Percentiles rank a stretch among this genome's conserved stretches.
Conservation (phyloP, 1,284 basidiomycete genomes). For the Hymenochaete sp. region DNA sequence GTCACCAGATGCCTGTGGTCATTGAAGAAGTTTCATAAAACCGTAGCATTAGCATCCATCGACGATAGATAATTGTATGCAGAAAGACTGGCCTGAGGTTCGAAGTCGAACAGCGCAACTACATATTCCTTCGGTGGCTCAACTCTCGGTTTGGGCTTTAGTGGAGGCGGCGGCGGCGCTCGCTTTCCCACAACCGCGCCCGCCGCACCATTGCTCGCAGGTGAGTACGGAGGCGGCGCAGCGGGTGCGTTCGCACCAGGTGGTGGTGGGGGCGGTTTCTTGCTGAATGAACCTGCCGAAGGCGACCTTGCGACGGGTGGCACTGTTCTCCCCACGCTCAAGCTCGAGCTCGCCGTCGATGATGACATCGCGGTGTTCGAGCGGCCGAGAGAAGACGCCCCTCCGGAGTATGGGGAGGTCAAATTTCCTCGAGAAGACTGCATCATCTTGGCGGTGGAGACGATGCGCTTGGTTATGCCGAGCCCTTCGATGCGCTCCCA, state of each 20-base stretch:
- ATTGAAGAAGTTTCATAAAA: background rate
- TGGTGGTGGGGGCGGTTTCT: constrained; percentile 34
- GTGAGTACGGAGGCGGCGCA: constrained; percentile 47
- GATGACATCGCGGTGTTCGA: constrained; percentile 27
- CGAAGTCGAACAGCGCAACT: constrained; percentile 92
- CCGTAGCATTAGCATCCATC: constrained; percentile 9
- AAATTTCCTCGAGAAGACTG: constrained; percentile 10
- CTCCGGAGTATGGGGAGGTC: background rate
- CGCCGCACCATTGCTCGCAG: constrained; percentile 33
- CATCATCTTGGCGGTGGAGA: constrained; percentile 47
- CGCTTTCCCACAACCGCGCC: constrained; percentile 58
- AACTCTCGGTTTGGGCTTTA: constrained; percentile 67
- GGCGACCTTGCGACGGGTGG: constrained; percentile 31
- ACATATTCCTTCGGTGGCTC: constrained; percentile 64
- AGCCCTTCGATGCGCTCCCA: constrained; percentile 70
- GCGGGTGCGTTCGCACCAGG: constrained; percentile 32
- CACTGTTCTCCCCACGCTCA: constrained; percentile 32
- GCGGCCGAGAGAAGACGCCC: constrained; percentile 32
- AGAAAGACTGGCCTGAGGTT: constrained; percentile 52
- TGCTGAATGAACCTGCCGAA: constrained; percentile 35
- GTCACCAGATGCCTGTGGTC: constrained; percentile 79
- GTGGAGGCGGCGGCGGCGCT: constrained; percentile 81
- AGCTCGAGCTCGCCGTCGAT: constrained; percentile 32
- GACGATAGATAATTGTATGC: constrained; percentile 5
- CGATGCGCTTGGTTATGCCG: constrained; percentile 70